Conservation (phyloP, 495 filamentous ascomycete genomes). For the Neurospora terricola region DNA sequence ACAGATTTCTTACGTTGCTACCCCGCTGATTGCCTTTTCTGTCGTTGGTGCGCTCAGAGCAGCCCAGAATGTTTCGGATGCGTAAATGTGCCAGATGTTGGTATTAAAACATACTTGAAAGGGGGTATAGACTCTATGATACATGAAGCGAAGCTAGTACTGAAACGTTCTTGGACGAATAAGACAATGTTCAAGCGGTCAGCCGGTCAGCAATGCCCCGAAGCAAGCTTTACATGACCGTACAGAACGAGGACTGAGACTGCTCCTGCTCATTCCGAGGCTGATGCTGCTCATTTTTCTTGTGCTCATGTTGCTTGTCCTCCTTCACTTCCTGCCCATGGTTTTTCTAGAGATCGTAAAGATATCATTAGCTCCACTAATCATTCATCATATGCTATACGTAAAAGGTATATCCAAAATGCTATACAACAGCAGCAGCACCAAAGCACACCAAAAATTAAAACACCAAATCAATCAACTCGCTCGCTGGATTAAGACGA, state of each 20-base stretch:
- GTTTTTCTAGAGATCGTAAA: not conserved
- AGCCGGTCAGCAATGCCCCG: not conserved
- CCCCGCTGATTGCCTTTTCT: not conserved
- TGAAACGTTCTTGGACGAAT: not conserved
- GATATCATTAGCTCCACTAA: not conserved
- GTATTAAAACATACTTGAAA: not conserved
- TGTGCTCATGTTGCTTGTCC: not conserved
- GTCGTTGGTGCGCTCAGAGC: conserved; percentile 1
- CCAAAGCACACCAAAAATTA: not conserved
- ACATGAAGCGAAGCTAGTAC: not conserved
- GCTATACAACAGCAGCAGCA: not conserved
- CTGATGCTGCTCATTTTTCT: not conserved
- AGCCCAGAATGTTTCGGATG: not conserved
- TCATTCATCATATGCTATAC: not conserved
- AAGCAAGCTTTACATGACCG: not conserved
- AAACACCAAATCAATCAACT: not conserved
- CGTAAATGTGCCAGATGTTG: not conserved
- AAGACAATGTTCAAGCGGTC: not conserved
- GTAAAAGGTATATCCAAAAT: not conserved
- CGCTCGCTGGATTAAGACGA: not conserved
- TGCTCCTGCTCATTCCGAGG: not conserved
- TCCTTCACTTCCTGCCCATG: not conserved
- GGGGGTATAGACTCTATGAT: not conserved
- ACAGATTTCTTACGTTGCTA: conserved; percentile 1
- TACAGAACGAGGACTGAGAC: not conserved